Conservation (phyloP, 2,329 filamentous ascomycete species). For the Dryadomyces quercivorus region DNA sequence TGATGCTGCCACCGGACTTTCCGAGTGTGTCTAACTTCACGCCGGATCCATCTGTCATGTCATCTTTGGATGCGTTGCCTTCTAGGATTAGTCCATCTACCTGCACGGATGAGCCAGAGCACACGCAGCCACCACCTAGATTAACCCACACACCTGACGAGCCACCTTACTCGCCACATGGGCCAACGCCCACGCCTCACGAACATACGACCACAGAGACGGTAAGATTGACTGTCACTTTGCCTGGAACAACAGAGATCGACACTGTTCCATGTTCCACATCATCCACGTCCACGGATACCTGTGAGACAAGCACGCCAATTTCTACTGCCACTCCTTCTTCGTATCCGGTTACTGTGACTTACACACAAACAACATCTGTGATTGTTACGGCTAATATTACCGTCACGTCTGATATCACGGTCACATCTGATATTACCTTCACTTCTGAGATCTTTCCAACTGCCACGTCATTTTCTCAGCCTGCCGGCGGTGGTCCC, state of each 20-base stretch:
- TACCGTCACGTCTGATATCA: no score
- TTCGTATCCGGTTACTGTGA: slow-evolving; percentile 1
- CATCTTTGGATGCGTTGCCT: background rate
- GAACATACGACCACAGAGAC: background rate
- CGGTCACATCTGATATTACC: no score
- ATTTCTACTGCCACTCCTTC: background rate
- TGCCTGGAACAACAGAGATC: background rate
- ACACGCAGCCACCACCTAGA: no score
- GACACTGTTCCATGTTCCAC: background rate
- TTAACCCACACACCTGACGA: background rate
- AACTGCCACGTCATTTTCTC: background rate
- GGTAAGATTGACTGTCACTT: background rate
- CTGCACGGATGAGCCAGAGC: background rate
- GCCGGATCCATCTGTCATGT: background rate
- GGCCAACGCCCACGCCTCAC: no score
- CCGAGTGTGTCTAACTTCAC: background rate
- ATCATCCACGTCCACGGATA: background rate
- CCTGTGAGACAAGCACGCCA: background rate
- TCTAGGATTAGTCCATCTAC: background rate
- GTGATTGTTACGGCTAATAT: slow-evolving; percentile 1
- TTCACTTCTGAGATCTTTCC: background rate
- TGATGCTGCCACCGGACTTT: slow-evolving; percentile 4
- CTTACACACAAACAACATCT: slow-evolving; percentile 3
- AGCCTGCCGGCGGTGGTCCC: background rate
- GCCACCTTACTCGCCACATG: no score